phyloP scores from a whole-genome alignment of 2,329 filamentous ascomycete genomes.

The Colletotrichum theobromicola region DNA sequence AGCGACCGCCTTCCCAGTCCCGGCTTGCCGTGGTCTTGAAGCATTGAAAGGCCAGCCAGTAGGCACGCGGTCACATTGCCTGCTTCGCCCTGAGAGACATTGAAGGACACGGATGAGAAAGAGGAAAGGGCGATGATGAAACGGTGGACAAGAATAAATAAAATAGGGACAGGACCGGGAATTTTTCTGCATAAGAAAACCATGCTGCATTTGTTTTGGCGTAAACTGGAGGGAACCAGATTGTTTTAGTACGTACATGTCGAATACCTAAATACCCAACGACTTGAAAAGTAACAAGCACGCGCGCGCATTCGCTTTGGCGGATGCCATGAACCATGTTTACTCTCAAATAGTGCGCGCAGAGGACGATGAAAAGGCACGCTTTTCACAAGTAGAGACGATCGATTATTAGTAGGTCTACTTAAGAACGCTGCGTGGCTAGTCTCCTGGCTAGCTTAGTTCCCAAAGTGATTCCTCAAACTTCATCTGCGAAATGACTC shows the following conservation, averaged over 20 bases:
- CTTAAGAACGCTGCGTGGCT: not conserved
- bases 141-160: not conserved
- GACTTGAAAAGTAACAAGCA: not conserved
- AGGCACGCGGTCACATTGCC: not conserved
- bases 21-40: not conserved
- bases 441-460: not conserved
- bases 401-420: not conserved
- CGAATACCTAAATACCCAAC: slow-evolving; percentile 23
- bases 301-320: not conserved
- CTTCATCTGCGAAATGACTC: not conserved
- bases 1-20: not conserved
- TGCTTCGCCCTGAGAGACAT: not conserved
- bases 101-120: not conserved
- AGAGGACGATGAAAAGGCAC: not conserved
- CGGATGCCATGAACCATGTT: not conserved
- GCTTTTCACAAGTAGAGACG: not conserved
- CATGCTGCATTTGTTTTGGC: slow-evolving; percentile 22
- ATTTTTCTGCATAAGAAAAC: slow-evolving; percentile 4
- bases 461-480: not conserved
- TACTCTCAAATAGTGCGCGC: not conserved
- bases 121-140: not conserved
- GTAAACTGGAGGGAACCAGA: slow-evolving; percentile 18
- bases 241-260: slow-evolving; percentile 19
- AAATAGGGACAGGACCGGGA: not conserved
- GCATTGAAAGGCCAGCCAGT: not conserved